Conservation (phyloP, 345 rosid genomes). For the Hibiscus tridactylites region DNA sequence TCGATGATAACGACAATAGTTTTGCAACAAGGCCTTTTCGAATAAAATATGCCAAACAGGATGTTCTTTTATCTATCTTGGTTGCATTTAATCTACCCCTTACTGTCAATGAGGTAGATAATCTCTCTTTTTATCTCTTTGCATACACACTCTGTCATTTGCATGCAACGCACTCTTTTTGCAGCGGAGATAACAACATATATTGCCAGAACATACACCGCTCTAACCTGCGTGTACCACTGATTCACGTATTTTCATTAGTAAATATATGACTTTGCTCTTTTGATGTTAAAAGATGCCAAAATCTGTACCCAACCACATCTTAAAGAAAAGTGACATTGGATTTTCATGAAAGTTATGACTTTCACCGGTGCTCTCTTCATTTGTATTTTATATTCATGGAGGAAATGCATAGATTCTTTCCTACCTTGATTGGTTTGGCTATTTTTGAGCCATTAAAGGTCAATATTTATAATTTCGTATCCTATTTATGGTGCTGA, state of each 20-base stretch:
- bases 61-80: slow-evolving; percentile 69
- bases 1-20: slow-evolving; percentile 72
- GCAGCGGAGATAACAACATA: background rate
- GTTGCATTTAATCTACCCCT: slow-evolving; percentile 66
- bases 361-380: background rate
- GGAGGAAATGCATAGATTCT: background rate
- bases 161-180: background rate
- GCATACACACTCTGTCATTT: background rate
- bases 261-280: background rate
- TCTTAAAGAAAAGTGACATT: background rate
- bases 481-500: slow-evolving; percentile 7
- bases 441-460: background rate
- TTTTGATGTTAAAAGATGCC: background rate
- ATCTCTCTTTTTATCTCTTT: background rate
- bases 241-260: background rate
- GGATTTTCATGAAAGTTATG: background rate
- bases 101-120: slow-evolving; percentile 41
- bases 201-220: background rate
- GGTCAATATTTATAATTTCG: background rate
- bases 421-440: slow-evolving; percentile 3
- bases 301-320: background rate
- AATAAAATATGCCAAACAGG: slow-evolving; percentile 87
- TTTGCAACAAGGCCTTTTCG: slow-evolving; percentile 85
- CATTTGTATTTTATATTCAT: background rate
- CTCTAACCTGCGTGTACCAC: background rate